Evolutionary conservation across 345 rosid species (phyloP), one percentile per base, ranked within the genome.

Genomic region (Orychophragmus violaceus): DNA sequence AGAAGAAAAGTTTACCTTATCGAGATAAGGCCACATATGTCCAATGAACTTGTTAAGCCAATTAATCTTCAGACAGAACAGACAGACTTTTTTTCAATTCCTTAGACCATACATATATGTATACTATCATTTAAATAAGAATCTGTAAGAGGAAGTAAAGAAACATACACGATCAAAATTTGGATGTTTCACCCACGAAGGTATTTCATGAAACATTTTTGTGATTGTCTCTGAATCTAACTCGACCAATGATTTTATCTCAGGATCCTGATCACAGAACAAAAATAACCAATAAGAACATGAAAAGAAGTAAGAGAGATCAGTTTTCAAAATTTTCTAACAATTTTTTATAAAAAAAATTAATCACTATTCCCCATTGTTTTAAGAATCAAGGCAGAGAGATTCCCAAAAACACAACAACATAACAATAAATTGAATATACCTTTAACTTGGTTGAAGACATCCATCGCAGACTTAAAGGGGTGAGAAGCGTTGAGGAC

Each of bases 171-270:
- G 96, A 76, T 93, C 95, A 59, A 78, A 84, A 72, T 93, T 97
- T 9, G 98, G 98, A 85, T 84, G 84, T 76, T 93, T 93, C 57
- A 90, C 94, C 98, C 96, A 90, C 12, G 77, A 60, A 8, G 98
- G 98, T 70, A 93, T 88, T 80, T 90, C 96, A 2, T 96, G 84
- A 16, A 88, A 82, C 82, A 88, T 59, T 33, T 85, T 84, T 46
- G 80, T 78, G 79, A 93, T 52, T 48, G 82, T 78, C 49, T 78
- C 76, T 1, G 90, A 61, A 54, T 93, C 97, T 68, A 78, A 85
- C 79, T 93, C 96, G 12, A 77, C 82, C 72, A 93, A 45, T 36
- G 97, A 88, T 37, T 82, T 83, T 46, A 88, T 69, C 76, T 75
- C 82, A 18, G 87, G 94, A 81, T 86, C 97, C 98, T 90, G 69